Conservation (phyloP, 768 basidiomycete species). For the Lentinula boryana region DNA sequence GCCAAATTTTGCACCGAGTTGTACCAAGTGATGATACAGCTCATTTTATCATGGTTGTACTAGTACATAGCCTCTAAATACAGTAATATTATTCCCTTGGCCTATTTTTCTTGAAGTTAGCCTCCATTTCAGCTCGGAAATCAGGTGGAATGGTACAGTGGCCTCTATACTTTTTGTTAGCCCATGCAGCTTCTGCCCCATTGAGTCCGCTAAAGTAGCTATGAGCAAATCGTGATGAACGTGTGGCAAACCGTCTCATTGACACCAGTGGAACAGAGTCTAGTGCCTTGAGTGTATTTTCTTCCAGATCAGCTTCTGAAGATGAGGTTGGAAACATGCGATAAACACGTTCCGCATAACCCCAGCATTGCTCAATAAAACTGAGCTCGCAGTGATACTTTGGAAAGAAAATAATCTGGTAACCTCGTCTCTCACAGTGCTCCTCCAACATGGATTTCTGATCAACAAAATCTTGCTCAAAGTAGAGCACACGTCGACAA, state of each 20-base stretch:
- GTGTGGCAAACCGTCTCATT: conserved; percentile 17
- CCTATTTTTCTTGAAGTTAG: no score
- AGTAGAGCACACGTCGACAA: no score
- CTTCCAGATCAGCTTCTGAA: conserved; percentile 18
- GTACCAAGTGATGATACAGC: no score
- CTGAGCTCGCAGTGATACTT: conserved; percentile 24
- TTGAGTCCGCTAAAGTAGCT: conserved; percentile 17
- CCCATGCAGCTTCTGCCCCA: conserved; percentile 18
- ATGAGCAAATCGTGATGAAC: conserved; percentile 17
- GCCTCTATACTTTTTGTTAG: conserved; percentile 15
- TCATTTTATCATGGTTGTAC: no score
- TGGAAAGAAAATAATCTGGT: conserved; percentile 21
- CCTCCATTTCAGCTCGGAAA: no score
- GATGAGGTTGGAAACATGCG: conserved; percentile 12
- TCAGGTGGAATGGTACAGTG: conserved; percentile 4
- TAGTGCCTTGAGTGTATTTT: conserved; percentile 18
- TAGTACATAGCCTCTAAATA: no score
- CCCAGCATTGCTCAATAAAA: conserved; percentile 19
- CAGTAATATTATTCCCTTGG: no score
- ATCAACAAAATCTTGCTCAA: no score
- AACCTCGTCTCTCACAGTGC: no score
- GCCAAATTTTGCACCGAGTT: no score
- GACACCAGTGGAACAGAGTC: conserved; percentile 16
- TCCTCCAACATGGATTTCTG: no score
- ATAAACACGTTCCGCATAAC: conserved; percentile 18